phyloP scores from a whole-genome alignment of 495 filamentous ascomycete species.

The Usnea hakonensis region DNA sequence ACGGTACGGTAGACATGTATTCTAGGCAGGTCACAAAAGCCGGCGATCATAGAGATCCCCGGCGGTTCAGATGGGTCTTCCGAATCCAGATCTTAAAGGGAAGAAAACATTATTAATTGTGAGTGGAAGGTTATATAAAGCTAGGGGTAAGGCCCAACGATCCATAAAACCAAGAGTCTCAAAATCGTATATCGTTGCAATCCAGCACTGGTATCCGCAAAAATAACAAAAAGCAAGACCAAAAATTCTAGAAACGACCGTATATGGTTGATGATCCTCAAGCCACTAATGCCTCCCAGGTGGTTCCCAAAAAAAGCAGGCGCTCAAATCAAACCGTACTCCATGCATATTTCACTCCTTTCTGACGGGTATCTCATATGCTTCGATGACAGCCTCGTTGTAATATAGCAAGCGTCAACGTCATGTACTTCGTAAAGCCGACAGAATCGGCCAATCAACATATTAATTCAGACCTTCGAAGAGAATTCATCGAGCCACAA shows the following conservation, averaged over 20 bases:
- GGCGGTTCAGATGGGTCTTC: background rate
- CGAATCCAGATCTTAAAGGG: background rate
- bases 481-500: background rate
- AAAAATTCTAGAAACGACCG: constrained; percentile 8
- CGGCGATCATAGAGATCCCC: background rate
- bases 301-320: background rate
- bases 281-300: constrained; percentile 3
- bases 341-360: constrained; percentile 5
- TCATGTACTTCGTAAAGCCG: constrained; percentile 11
- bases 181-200: constrained; percentile 1
- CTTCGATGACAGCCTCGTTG: constrained; percentile 11
- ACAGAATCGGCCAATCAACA: constrained; percentile 1
- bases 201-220: constrained; percentile 12
- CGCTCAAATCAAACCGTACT: constrained; percentile 1
- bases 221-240: background rate
- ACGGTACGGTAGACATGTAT: background rate
- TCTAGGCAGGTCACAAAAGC: background rate
- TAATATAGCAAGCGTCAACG: constrained; percentile 12
- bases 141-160: background rate
- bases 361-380: constrained; percentile 20
- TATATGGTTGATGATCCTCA: background rate
- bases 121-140: background rate
- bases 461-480: constrained; percentile 14
- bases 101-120: background rate
- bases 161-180: background rate